phyloP scores from a whole-genome alignment of 179 eudicot species.

The Gypsophila paniculata region DNA sequence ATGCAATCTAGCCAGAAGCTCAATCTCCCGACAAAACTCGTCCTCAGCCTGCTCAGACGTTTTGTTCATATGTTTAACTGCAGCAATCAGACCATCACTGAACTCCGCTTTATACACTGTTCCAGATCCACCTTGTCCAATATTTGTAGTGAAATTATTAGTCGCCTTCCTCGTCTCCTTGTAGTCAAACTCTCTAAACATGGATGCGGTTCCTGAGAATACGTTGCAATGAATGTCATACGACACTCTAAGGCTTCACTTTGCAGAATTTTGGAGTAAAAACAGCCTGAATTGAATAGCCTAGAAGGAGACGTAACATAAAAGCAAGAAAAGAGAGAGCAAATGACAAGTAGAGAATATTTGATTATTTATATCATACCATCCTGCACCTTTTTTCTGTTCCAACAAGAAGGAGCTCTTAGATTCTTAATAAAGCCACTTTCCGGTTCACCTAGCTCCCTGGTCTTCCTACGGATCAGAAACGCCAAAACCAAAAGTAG shows the following conservation, averaged over 20 bases:
- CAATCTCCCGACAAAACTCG: slow-evolving; percentile 89
- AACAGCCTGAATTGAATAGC: not conserved
- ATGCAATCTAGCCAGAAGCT: slow-evolving; percentile 84
- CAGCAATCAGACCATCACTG: slow-evolving; percentile 61
- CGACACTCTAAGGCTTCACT: not conserved
- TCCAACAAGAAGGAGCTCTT: slow-evolving; percentile 36
- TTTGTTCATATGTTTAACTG: slow-evolving; percentile 82
- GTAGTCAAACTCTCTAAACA: slow-evolving; percentile 65
- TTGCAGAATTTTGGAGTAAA: not conserved
- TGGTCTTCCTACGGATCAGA: slow-evolving; percentile 62
- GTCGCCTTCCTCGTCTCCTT: slow-evolving; percentile 87
- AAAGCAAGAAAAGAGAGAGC: not conserved
- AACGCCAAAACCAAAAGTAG: slow-evolving; percentile 52
- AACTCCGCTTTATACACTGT: slow-evolving; percentile 82
- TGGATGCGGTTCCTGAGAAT: slow-evolving; percentile 57
- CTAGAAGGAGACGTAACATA: not conserved
- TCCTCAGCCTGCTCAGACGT: slow-evolving; percentile 85
- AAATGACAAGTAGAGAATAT: not conserved
- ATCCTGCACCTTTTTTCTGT: slow-evolving; percentile 53
- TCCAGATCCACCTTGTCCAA: slow-evolving; percentile 96
- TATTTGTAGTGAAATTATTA: slow-evolving; percentile 55
- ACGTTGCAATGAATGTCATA: slow-evolving; percentile 4
- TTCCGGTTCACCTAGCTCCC: slow-evolving; percentile 59
- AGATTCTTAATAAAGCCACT: slow-evolving; percentile 38
- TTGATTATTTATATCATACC: slow-evolving; percentile 38